phyloP scores from a whole-genome alignment of 2,329 filamentous ascomycete species.

The Eutypa lata region DNA sequence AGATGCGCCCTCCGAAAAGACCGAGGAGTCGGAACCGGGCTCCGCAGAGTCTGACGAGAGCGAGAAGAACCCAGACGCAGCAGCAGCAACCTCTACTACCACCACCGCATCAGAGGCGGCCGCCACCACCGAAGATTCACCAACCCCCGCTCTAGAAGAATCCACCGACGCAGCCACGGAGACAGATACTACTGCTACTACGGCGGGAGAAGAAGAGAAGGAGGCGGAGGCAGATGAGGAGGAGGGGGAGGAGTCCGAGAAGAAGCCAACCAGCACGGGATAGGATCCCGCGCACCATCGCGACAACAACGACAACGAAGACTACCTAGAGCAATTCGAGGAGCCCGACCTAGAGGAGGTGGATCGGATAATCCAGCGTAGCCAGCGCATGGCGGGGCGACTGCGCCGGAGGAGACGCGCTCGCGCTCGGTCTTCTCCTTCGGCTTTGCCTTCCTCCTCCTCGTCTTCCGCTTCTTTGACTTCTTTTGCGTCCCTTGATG shows the following conservation, averaged over 20 bases:
- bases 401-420: constrained; percentile 7
- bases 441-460: not conserved
- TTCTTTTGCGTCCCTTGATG: too few species aligned
- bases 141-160: constrained; percentile 1
- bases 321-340: constrained; percentile 13
- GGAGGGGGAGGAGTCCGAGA: constrained; percentile 11
- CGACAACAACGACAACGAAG: too few species aligned
- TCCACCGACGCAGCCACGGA: constrained; percentile 5
- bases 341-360: constrained; percentile 8
- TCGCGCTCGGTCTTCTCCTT: not conserved
- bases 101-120: not conserved
- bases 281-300: constrained; percentile 14
- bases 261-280: constrained; percentile 15
- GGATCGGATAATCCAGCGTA: constrained; percentile 8
- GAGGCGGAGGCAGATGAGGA: constrained; percentile 1
- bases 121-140: not conserved
- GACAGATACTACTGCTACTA: not conserved
- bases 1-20: constrained; percentile 18
- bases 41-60: constrained; percentile 14
- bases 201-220: constrained; percentile 7
- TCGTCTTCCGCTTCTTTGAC: not conserved
- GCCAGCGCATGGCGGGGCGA: constrained; percentile 3
- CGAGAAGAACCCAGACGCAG: not conserved
- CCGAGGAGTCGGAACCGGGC: constrained; percentile 19
- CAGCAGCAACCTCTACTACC: not conserved